These are phyloP conservation scores for Chlorella sp. DNA, from an alignment of 139 green algal species.

Conservation along the genomic window DNA sequence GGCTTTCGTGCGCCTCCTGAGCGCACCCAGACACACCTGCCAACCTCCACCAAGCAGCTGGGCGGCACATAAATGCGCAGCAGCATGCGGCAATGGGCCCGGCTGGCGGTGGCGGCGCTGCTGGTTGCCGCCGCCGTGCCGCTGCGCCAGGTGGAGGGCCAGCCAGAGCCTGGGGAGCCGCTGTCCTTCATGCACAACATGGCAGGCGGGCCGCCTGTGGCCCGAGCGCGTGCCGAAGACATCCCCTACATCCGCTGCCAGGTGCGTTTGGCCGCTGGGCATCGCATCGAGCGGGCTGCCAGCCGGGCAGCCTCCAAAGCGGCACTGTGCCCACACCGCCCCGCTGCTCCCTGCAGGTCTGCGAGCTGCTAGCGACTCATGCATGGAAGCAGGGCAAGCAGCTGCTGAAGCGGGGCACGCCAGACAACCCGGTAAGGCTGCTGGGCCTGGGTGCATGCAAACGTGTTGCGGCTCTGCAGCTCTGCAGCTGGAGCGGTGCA, in stretches of 20 bases:
- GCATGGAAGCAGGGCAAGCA: conserved; percentile 46
- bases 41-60: too few species aligned
- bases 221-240: neutral
- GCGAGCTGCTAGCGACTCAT: conserved; percentile 54
- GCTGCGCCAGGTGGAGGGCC: neutral
- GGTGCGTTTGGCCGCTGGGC: neutral
- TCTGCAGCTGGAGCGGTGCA: neutral
- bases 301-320: too few species aligned
- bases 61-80: neutral
- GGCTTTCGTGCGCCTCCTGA: too few species aligned
- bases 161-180: neutral
- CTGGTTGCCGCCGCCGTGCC: neutral
- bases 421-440: neutral
- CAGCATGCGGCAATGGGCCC: neutral
- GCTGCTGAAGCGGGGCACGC: conserved; percentile 33
- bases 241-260: conserved; percentile 12
- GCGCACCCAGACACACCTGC: too few species aligned
- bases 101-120: neutral
- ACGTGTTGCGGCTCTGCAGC: too few species aligned
- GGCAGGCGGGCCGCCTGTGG: neutral
- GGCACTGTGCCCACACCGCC: too few species aligned
- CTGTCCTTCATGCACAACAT: neutral
- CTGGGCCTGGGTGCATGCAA: neutral
- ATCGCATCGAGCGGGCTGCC: neutral
- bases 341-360: conserved; percentile 41